Evolutionary conservation across 1,284 basidiomycete genomes (phyloP).

Genomic region (Ganoderma sinense): DNA sequence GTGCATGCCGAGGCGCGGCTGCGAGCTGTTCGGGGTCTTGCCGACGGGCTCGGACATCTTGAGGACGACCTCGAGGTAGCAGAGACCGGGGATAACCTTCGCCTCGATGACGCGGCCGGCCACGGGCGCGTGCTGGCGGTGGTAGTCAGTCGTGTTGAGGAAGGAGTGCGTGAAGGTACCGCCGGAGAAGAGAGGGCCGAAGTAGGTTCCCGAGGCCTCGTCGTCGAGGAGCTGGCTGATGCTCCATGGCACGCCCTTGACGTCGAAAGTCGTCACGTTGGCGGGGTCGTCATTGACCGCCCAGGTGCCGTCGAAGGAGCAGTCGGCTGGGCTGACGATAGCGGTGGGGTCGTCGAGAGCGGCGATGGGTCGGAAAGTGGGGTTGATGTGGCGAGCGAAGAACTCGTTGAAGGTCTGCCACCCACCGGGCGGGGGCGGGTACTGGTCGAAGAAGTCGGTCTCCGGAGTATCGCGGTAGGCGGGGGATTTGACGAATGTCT

Average conservation of each 20-base stretch:
- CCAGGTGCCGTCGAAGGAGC: conserved; percentile 30
- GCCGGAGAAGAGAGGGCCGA: conserved; percentile 25
- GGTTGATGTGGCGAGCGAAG: conserved; percentile 30
- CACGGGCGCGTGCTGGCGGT: conserved; percentile 36
- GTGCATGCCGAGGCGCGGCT: conserved; percentile 18
- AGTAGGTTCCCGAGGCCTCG: conserved; percentile 2
- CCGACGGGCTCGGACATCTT: not conserved
- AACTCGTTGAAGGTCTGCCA: conserved; percentile 36
- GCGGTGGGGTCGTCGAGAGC: conserved; percentile 14
- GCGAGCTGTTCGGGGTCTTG: not conserved
- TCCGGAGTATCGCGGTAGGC: conserved; percentile 22
- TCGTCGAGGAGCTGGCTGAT: conserved; percentile 32
- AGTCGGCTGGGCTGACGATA: conserved; percentile 33
- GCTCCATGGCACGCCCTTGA: conserved; percentile 31
- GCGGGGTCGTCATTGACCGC: conserved; percentile 22
- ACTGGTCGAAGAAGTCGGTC: conserved; percentile 27
- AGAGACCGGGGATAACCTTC: conserved; percentile 31
- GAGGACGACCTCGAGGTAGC: conserved; percentile 31
- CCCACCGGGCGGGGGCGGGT: conserved; percentile 17
- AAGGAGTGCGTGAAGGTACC: conserved; percentile 33
- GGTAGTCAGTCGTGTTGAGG: conserved; percentile 34
- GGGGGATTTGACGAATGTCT: conserved; percentile 21
- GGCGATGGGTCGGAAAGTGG: conserved; percentile 25
- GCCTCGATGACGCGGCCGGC: conserved; percentile 30
- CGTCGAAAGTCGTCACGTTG: conserved; percentile 15